phyloP scores from a whole-genome alignment of 2,329 filamentous ascomycete species.

The Alternaria sp. region DNA sequence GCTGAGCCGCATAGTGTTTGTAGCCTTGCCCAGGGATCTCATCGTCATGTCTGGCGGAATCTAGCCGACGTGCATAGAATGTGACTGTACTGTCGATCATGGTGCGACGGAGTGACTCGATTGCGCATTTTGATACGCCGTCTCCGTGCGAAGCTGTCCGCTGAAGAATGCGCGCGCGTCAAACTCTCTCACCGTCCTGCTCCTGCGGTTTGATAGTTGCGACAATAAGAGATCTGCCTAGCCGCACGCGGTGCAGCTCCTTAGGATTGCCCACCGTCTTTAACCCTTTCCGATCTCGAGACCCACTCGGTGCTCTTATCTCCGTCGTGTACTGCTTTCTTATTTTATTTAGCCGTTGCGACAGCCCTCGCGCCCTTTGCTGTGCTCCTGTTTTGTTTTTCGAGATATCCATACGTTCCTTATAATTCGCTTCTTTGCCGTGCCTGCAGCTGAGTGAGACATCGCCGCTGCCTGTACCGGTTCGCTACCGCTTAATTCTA shows the following conservation, averaged over 20 bases:
- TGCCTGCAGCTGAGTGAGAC: slow-evolving; percentile 13
- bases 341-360: slow-evolving; percentile 19
- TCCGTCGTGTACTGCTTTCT: slow-evolving; percentile 14
- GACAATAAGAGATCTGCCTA: slow-evolving; percentile 7
- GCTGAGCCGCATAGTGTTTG: not conserved
- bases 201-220: not conserved
- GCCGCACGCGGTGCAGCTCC: slow-evolving; percentile 10
- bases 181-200: not conserved
- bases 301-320: slow-evolving; percentile 16
- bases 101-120: slow-evolving; percentile 4
- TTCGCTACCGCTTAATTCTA: not conserved
- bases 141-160: slow-evolving; percentile 22
- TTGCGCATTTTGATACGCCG: slow-evolving; percentile 3
- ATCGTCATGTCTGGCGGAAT: slow-evolving; percentile 5
- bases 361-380: not conserved
- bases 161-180: slow-evolving; percentile 14
- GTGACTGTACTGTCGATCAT: not conserved
- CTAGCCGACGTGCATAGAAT: not conserved
- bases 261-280: slow-evolving; percentile 6
- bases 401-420: slow-evolving; percentile 16
- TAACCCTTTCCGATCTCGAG: slow-evolving; percentile 16
- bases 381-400: slow-evolving; percentile 6
- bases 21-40: not conserved
- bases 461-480: not conserved
- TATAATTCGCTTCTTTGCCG: slow-evolving; percentile 15